Percentiles rank a stretch among this genome's conserved stretches.
Evolutionary conservation across 2,329 filamentous ascomycete species (phyloP).

Genomic region (Penicillium sp.): DNA sequence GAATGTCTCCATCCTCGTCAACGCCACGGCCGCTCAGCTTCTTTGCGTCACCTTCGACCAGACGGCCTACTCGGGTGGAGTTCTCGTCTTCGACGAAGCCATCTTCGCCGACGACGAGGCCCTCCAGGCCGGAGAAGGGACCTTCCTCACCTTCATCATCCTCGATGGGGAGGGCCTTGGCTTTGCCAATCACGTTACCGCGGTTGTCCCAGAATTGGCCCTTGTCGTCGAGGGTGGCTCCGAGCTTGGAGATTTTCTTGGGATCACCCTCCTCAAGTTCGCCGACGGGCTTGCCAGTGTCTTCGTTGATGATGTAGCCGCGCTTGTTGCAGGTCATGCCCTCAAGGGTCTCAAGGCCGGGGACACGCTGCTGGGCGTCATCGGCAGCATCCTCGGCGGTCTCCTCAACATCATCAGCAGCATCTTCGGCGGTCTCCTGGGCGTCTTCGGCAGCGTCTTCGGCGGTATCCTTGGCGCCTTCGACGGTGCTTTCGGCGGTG

Average conservation of each 20-base stretch:
- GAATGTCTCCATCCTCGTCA: slow-evolving; percentile 62
- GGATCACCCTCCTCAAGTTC: slow-evolving; percentile 62
- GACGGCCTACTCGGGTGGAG: slow-evolving; percentile 49
- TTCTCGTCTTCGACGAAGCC: slow-evolving; percentile 52
- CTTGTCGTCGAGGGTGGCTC: slow-evolving; percentile 52
- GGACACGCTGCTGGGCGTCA: slow-evolving; percentile 25
- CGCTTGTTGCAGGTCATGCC: slow-evolving; percentile 46
- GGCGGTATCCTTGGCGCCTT: background rate
- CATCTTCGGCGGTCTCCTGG: background rate
- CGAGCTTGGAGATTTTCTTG: slow-evolving; percentile 55
- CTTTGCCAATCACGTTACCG: slow-evolving; percentile 62
- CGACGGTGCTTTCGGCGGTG: background rate
- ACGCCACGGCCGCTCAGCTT: slow-evolving; percentile 59
- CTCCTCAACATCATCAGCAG: slow-evolving; percentile 28
- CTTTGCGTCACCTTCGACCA: slow-evolving; percentile 60
- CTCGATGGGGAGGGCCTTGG: slow-evolving; percentile 46
- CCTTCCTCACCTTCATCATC: slow-evolving; percentile 40
- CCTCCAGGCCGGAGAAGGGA: slow-evolving; percentile 48
- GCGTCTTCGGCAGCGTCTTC: background rate
- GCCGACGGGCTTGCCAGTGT: slow-evolving; percentile 52
- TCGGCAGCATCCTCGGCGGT: slow-evolving; percentile 24
- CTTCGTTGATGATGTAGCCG: slow-evolving; percentile 44
- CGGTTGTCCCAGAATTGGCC: slow-evolving; percentile 65
- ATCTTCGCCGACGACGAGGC: slow-evolving; percentile 48
- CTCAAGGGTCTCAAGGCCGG: slow-evolving; percentile 37